Base-by-base conservation (phyloP, 116 monocot species). In the Dioscorea cayenensis region DNA sequence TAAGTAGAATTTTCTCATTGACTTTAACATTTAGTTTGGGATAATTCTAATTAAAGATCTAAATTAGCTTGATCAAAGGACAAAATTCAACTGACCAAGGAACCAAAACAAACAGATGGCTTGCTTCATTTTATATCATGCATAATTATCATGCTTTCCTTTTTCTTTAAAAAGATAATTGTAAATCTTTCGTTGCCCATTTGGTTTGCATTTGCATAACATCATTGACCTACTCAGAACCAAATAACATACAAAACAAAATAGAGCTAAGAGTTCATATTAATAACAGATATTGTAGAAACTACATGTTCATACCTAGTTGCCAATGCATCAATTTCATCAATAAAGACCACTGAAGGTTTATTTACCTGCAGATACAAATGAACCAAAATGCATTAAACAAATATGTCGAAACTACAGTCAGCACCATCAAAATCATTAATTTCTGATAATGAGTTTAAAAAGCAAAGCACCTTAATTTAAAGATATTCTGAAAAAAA, bases 291-390 rank as follows among this genome's bases (percentile, higher is more conserved):
- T 55, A 5, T 5, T n/a, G 55, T 16, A 55, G 55, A 38, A 18
- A 68, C 19, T 9, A 22, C 10, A 49, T 37, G 55, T 35, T 0
- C 65, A 68, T 82, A 92, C 92, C 86, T 92, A 20, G 92, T 92
- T 20, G 88, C 92, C 78, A 92, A 64, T 72, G 92, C 92, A 88
- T 92, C 92, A 73, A 92, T 86, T 80, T 92, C 92, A 85, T 92
- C 92, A 73, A 92, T 82, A 73, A 92, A 92, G 14, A 92, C 92
- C 71, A 92, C 92, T 51, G 92, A 86, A 50, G 92, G 92, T 73
- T 80, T 92, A 76, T 92, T 92, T 27, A 92, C 92, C 92, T 92
- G 84, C 84, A 86, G 21, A 36, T 60, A 62, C 4, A 55, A 55
- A 55, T 55, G 2, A n/a, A 55, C 55, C 12, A 55, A 55, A 55